A percentile compares a stretch with the other conserved stretches of the same genome.
phyloP scores from a whole-genome alignment of 257 asterid species.

The Lantana camara region DNA sequence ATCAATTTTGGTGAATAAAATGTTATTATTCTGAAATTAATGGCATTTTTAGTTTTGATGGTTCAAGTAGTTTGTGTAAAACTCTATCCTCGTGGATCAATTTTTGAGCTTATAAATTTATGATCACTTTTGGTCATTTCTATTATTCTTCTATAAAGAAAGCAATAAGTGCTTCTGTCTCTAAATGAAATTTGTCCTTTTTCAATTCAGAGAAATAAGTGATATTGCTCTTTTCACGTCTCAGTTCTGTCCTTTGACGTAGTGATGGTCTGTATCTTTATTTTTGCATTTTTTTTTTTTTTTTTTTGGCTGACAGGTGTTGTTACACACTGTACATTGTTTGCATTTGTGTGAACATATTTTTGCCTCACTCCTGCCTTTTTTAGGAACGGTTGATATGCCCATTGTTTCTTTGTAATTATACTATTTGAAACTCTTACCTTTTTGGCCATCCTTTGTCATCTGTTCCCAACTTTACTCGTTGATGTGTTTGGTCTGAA shows the following conservation, averaged over 20 bases:
- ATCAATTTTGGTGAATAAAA: not conserved
- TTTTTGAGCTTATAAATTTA: not conserved
- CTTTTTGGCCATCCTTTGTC: constrained; percentile 2
- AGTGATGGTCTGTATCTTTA: not conserved
- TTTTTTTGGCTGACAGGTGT: not conserved
- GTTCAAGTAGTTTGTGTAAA: no score
- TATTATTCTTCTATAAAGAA: not conserved
- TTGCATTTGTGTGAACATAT: not conserved
- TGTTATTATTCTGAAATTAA: not conserved
- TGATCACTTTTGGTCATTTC: not conserved
- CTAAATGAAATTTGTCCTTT: not conserved
- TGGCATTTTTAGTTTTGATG: not conserved
- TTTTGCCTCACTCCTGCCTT: not conserved
- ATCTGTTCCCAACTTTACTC: constrained; percentile 1
- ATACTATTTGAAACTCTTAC: not conserved
- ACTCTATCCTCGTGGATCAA: not conserved
- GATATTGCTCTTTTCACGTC: not conserved
- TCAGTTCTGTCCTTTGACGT: not conserved
- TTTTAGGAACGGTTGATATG: not conserved
- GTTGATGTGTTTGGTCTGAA: constrained; percentile 6
- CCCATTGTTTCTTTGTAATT: not conserved
- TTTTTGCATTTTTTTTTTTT: not conserved
- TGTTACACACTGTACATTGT: not conserved
- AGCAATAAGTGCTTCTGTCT: not conserved
- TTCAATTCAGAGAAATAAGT: not conserved